These are phyloP conservation scores for Flueggea neowawraea DNA, from an alignment of 441 rosid species.

Conservation along the genomic window DNA sequence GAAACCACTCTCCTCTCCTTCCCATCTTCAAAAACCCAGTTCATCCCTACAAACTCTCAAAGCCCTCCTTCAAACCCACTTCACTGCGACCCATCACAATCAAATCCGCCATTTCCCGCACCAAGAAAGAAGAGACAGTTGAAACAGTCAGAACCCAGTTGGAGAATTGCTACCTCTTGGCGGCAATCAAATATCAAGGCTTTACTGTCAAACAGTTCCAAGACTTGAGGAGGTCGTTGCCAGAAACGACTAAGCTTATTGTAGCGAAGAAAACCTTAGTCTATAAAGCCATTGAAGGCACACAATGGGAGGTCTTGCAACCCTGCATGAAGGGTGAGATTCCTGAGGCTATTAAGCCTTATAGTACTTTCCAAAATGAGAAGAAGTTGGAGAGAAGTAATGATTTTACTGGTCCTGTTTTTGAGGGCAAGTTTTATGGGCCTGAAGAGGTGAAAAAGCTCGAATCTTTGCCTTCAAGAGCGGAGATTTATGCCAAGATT, in stretches of 20 bases:
- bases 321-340: constrained; percentile 98
- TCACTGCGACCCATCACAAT: constrained; percentile 22
- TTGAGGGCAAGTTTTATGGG: constrained; percentile 83
- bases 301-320: constrained; percentile 72
- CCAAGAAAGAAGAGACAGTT: constrained; percentile 75
- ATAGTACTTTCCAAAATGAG: constrained; percentile 74
- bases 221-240: constrained; percentile 65
- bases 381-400: constrained; percentile 56
- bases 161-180: constrained; percentile 77
- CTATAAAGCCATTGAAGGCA: constrained; percentile 85
- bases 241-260: constrained; percentile 61
- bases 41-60: constrained; percentile 12
- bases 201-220: constrained; percentile 86
- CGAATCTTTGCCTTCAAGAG: constrained; percentile 82
- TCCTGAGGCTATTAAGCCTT: constrained; percentile 82
- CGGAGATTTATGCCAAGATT: constrained; percentile 78
- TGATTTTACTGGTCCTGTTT: constrained; percentile 85
- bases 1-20: constrained; percentile 53
- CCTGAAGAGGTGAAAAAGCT: constrained; percentile 71
- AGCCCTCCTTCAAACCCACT: constrained; percentile 22
- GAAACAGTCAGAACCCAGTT: constrained; percentile 65
- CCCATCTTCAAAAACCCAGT: constrained; percentile 35
- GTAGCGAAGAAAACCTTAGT: constrained; percentile 92
- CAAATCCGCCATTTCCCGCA: constrained; percentile 64
- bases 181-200: constrained; percentile 74